Conservation (phyloP, 352 stramenopile genomes). For the Phytopythium delawarense region DNA sequence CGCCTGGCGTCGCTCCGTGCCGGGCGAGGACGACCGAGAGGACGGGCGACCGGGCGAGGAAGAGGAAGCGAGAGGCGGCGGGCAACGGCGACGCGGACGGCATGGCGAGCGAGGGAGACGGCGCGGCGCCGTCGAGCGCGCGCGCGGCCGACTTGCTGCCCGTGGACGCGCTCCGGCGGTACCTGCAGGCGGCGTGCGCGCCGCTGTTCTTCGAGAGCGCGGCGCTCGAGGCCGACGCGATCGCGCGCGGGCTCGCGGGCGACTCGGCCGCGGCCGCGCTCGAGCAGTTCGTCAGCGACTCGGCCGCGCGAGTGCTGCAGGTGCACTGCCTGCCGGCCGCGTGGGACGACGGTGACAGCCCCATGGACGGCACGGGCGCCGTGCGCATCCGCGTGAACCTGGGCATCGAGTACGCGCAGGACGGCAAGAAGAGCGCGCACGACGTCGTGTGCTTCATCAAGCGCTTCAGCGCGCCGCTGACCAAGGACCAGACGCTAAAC, state of each 20-base stretch:
- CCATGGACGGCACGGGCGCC: conserved; percentile 14
- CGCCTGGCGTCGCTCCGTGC: not conserved
- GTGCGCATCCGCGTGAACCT: conserved; percentile 64
- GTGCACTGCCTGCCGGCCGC: conserved; percentile 54
- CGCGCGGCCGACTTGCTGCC: conserved; percentile 34
- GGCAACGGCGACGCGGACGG: conserved; percentile 6
- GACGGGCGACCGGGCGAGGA: not conserved
- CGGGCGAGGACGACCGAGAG: not conserved
- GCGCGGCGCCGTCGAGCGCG: conserved; percentile 15
- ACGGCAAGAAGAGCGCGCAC: conserved; percentile 55
- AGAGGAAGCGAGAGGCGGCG: conserved; percentile 13
- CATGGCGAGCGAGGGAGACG: conserved; percentile 22
- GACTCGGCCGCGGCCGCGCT: conserved; percentile 32
- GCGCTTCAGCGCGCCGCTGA: conserved; percentile 59
- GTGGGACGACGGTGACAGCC: conserved; percentile 20
- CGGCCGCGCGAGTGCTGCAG: conserved; percentile 60
- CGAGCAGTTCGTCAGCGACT: conserved; percentile 69
- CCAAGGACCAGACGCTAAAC: conserved; percentile 63
- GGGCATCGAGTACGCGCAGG: conserved; percentile 62
- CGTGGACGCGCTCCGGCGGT: conserved; percentile 43
- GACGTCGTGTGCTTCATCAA: conserved; percentile 89
- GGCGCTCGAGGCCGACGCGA: conserved; percentile 32
- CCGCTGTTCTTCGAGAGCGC: conserved; percentile 58
- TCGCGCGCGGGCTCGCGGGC: conserved; percentile 39
- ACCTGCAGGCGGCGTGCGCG: conserved; percentile 62